Base-by-base conservation (phyloP, 2,329 filamentous ascomycete species). In the Colletotrichum plurivorum region DNA sequence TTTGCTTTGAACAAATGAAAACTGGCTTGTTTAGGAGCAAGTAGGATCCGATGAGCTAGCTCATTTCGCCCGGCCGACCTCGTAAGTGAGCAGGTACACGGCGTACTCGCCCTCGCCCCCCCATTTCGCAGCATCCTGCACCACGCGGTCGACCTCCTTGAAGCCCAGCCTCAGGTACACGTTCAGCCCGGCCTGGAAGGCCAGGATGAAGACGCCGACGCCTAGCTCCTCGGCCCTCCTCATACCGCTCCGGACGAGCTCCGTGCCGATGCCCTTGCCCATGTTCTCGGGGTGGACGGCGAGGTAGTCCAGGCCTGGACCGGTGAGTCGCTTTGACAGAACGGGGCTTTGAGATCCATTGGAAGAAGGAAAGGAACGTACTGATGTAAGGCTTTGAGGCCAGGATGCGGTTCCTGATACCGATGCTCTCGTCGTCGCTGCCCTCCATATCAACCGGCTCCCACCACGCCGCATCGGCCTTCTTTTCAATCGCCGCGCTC, bases 281-380 rank as follows among this genome's bases (percentile, higher is more conserved):
- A 74, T 71, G 16, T 73, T 72, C 4, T 77, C 74, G 1, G 76
- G 76, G 56, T 77, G 74, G 6, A 77, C 76, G 16, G 76, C 76
- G 22, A 78, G 52, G 56, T 74, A 77, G 10, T 77, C 75, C 6
- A 78, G 73, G 7, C 55, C 74, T 76, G 16, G 22, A 46, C 43
- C 13, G 46, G n/a, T 43, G 41, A 43, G 16, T 36, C 31, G 31
- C 9, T 36, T 36, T 36, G 31, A 10, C 10, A 9, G 31, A 5
- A 36, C 31, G 10, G 8, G 8, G 27, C 2, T 8, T 31, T 43
- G 39, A 6, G 16, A 16, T 43, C 39, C 16, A 2, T 16, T 16
- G 12, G 12, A 13, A 6, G 36, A 36, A 36, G 8, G 4, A 10
- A 36, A 36, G 7, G 10, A 36, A 36, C 66, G 71, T 43, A 73